A percentile compares a stretch with the other conserved stretches of the same genome.
phyloP scores from a whole-genome alignment of 257 asterid genomes.

The Fraxinus cuspidata region DNA sequence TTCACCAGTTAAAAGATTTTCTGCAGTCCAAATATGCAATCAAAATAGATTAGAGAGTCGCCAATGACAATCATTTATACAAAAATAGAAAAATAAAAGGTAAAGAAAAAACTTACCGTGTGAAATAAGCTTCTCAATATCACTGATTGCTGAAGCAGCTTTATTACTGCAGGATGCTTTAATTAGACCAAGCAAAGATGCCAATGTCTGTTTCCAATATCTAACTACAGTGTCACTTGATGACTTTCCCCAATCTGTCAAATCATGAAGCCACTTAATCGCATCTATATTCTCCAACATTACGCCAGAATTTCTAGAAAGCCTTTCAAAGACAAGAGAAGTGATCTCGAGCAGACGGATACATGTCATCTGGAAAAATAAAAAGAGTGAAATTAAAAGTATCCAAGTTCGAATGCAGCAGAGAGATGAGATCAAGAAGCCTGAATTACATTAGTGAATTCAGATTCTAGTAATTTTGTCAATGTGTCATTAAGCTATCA shows the following conservation, averaged over 20 bases:
- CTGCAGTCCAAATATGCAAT: constrained; percentile 50
- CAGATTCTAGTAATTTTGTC: constrained; percentile 25
- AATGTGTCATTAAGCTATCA: not conserved
- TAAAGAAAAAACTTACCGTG: constrained; percentile 53
- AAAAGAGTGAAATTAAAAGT: constrained; percentile 28
- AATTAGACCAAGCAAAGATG: constrained; percentile 21
- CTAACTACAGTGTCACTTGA: no score
- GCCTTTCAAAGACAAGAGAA: constrained; percentile 68
- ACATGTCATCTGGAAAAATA: constrained; percentile 70
- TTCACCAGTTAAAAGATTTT: constrained; percentile 57
- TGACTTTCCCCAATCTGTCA: no score
- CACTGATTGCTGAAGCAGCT: constrained; percentile 56
- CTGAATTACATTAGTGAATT: constrained; percentile 16
- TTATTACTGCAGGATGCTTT: constrained; percentile 51
- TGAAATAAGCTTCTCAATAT: constrained; percentile 69
- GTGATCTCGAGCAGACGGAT: constrained; percentile 84
- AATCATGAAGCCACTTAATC: not conserved
- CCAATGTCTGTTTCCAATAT: no score
- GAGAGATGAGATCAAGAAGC: constrained; percentile 21
- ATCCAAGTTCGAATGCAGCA: constrained; percentile 17
- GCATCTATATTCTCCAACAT: constrained; percentile 37
- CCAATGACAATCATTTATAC: not conserved
- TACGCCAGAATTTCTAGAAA: constrained; percentile 40
- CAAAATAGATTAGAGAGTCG: constrained; percentile 1
- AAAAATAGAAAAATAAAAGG: not conserved